phyloP scores from a whole-genome alignment of 2,329 filamentous ascomycete genomes.

The Xylariaceae sp. region DNA sequence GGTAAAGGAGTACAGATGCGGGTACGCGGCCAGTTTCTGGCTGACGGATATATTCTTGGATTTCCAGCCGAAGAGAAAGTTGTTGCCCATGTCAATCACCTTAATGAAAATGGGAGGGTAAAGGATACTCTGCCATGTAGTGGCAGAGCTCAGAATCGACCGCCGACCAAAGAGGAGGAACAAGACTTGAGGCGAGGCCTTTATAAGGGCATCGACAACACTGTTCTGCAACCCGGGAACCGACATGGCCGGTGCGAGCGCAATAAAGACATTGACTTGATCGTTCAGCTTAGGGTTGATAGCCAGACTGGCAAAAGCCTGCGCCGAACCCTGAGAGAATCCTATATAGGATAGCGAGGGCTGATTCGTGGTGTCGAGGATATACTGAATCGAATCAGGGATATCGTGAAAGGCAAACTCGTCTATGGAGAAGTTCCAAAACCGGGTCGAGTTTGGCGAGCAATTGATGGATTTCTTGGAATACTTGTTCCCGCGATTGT shows the following conservation, averaged over 20 bases:
- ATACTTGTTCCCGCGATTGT: conserved; percentile 98
- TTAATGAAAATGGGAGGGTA: conserved; percentile 92
- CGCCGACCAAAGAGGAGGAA: conserved; percentile 90
- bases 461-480: conserved; percentile 84
- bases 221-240: conserved; percentile 85
- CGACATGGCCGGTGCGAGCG: conserved; percentile 92
- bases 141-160: conserved; percentile 85
- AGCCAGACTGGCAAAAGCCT: conserved; percentile 88
- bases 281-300: conserved; percentile 90
- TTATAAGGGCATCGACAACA: conserved; percentile 87
- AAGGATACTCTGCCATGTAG: conserved; percentile 94
- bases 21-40: conserved; percentile 93
- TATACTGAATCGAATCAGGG: conserved; percentile 87
- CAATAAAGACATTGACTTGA: conserved; percentile 93
- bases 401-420: conserved; percentile 98
- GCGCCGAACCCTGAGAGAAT: conserved; percentile 94
- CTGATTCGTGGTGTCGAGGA: conserved; percentile 76
- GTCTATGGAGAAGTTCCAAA: conserved; percentile 99
- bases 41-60: conserved; percentile 75
- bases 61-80: conserved; percentile 86
- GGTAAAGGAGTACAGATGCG: conserved; percentile 93
- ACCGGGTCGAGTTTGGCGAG: conserved; percentile 68
- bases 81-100: conserved; percentile 74
- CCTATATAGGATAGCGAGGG: conserved; percentile 89
- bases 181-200: conserved; percentile 85